Conservation (phyloP, 2,329 filamentous ascomycete genomes). For the Aspergillus viridinutans region DNA sequence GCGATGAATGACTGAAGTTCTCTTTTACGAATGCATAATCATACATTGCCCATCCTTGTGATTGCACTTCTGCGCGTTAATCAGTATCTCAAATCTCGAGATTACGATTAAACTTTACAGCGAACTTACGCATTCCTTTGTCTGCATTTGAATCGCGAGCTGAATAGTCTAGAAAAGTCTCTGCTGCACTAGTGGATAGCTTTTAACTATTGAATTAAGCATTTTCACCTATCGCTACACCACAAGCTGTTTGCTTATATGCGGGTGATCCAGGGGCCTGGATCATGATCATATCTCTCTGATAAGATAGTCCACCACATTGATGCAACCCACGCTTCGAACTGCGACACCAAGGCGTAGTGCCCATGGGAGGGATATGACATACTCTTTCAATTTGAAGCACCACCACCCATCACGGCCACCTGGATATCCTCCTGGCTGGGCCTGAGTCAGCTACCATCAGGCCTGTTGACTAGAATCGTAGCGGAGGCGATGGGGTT, state of each 20-base stretch:
- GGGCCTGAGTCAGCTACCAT: neutral
- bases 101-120: neutral
- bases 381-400: neutral
- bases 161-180: neutral
- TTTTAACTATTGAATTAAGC: neutral
- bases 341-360: neutral
- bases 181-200: neutral
- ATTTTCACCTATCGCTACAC: neutral
- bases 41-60: neutral
- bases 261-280: neutral
- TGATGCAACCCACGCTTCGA: neutral
- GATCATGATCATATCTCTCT: neutral
- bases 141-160: neutral
- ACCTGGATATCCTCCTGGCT: neutral
- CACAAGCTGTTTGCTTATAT: neutral
- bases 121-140: neutral
- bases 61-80: neutral
- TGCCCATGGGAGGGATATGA: neutral
- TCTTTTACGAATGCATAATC: slow-evolving; percentile 2
- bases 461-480: too few relatives aligned
- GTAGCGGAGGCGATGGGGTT: neutral
- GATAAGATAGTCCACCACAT: neutral
- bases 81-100: neutral
- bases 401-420: neutral
- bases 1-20: slow-evolving; percentile 19